These are phyloP conservation scores for Neurospora tetrasperma DNA, from an alignment of 495 filamentous ascomycete genomes.

Conservation along the genomic window DNA sequence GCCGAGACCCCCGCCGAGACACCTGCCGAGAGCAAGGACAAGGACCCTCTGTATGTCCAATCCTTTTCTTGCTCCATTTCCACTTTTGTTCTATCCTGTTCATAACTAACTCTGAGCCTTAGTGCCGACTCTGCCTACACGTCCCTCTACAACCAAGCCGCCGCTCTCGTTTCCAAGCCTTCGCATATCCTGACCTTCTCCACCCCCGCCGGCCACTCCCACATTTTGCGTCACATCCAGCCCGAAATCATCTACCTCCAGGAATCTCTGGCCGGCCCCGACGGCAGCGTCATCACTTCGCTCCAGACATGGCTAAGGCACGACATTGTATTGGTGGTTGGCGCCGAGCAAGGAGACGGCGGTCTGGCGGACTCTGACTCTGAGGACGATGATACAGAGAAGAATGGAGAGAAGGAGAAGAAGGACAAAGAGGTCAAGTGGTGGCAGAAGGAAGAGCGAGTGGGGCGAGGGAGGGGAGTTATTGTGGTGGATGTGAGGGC, in stretches of 20 bases:
- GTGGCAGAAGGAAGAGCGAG: slow-evolving; percentile 75
- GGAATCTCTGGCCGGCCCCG: slow-evolving; percentile 60
- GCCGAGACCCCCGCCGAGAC: slow-evolving; percentile 54
- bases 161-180: slow-evolving; percentile 67
- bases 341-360: slow-evolving; percentile 71
- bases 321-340: slow-evolving; percentile 70
- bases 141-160: slow-evolving; percentile 64
- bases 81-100: slow-evolving; percentile 2
- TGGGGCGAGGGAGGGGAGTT: slow-evolving; percentile 75
- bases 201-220: slow-evolving; percentile 61
- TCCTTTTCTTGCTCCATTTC: slow-evolving; percentile 14
- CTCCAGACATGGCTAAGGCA: slow-evolving; percentile 80
- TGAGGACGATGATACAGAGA: slow-evolving; percentile 41
- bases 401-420: slow-evolving; percentile 28
- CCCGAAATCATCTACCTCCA: slow-evolving; percentile 81
- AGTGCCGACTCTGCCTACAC: slow-evolving; percentile 51
- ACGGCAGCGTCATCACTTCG: slow-evolving; percentile 57
- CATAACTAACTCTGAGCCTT: slow-evolving; percentile 7
- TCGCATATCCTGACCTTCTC: slow-evolving; percentile 83
- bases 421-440: slow-evolving; percentile 41
- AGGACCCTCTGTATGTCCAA: slow-evolving; percentile 42
- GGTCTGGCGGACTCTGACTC: slow-evolving; percentile 87
- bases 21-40: slow-evolving; percentile 47
- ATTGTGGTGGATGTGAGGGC: slow-evolving; percentile 72
- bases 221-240: slow-evolving; percentile 72